Percentiles rank a stretch among this genome's conserved stretches.
These are phyloP conservation scores for Phyllosticta paracitricarpa DNA, from an alignment of 2,329 filamentous ascomycete genomes.

Conservation along the genomic window DNA sequence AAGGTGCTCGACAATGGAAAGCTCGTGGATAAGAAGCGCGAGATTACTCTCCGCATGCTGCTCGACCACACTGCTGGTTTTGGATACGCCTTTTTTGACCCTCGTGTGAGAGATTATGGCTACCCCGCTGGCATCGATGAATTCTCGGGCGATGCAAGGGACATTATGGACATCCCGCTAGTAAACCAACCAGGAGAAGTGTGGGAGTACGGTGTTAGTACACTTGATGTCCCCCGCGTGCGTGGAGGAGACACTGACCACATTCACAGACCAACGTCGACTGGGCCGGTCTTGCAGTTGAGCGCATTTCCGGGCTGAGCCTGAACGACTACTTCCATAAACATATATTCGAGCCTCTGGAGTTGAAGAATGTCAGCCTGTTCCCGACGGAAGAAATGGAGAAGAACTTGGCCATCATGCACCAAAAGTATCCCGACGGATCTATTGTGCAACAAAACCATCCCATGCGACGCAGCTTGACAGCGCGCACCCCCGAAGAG, in stretches of 20 bases:
- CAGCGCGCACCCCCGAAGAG: conserved; percentile 35
- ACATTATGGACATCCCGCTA: conserved; percentile 43
- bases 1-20: conserved; percentile 30
- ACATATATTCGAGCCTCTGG: conserved; percentile 38
- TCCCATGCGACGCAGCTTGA: conserved; percentile 37
- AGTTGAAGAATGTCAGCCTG: conserved; percentile 45
- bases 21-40: conserved; percentile 28
- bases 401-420: conserved; percentile 46
- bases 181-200: conserved; percentile 53
- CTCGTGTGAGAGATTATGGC: conserved; percentile 30
- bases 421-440: conserved; percentile 39
- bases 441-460: conserved; percentile 37
- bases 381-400: conserved; percentile 47
- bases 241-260: background rate
- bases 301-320: conserved; percentile 32
- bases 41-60: conserved; percentile 43
- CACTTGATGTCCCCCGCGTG: background rate
- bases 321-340: conserved; percentile 38
- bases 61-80: conserved; percentile 42
- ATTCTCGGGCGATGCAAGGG: conserved; percentile 44
- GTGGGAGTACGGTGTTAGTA: conserved; percentile 46
- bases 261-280: conserved; percentile 37
- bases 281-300: conserved; percentile 40
- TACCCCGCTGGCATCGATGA: conserved; percentile 47
- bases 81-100: conserved; percentile 39